These are phyloP conservation scores for Carex arenaria DNA, from an alignment of 202 grass and related monocot genomes.

Conservation along the genomic window DNA sequence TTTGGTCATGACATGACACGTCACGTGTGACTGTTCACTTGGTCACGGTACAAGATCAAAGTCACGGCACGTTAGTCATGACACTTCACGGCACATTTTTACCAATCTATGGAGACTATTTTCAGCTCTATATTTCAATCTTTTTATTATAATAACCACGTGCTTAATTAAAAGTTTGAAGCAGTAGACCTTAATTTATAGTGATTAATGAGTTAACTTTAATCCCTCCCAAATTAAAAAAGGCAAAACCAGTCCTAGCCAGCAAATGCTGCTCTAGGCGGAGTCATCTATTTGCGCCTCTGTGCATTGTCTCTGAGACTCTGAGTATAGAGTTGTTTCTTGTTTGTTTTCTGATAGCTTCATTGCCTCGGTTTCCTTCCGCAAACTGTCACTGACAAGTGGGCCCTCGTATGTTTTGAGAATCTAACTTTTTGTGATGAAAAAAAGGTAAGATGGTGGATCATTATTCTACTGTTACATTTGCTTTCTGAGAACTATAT, in stretches of 20 bases:
- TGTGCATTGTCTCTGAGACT: not conserved
- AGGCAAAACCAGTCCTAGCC: not conserved
- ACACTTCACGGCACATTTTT: too few relatives aligned
- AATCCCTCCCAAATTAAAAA: not conserved
- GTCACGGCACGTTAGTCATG: too few relatives aligned
- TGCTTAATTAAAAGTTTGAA: not conserved
- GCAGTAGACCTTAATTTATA: not conserved
- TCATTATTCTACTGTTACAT: not conserved
- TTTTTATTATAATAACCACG: not conserved
- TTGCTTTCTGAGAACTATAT: not conserved
- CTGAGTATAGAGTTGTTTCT: not conserved
- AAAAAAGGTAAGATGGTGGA: not conserved
- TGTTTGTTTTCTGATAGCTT: constrained; percentile 11
- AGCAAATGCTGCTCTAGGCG: not conserved
- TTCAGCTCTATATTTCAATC: too few relatives aligned
- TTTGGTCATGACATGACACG: too few relatives aligned
- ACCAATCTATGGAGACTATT: too few relatives aligned
- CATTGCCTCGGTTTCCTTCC: not conserved
- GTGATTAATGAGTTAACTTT: not conserved
- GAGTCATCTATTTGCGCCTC: not conserved
- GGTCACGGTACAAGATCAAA: too few relatives aligned
- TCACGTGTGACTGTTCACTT: too few relatives aligned
- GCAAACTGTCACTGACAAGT: not conserved
- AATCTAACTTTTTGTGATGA: not conserved
- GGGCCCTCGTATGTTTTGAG: not conserved